phyloP scores from a whole-genome alignment of 2,329 filamentous ascomycete species.

The Trichoderma arundinaceum region DNA sequence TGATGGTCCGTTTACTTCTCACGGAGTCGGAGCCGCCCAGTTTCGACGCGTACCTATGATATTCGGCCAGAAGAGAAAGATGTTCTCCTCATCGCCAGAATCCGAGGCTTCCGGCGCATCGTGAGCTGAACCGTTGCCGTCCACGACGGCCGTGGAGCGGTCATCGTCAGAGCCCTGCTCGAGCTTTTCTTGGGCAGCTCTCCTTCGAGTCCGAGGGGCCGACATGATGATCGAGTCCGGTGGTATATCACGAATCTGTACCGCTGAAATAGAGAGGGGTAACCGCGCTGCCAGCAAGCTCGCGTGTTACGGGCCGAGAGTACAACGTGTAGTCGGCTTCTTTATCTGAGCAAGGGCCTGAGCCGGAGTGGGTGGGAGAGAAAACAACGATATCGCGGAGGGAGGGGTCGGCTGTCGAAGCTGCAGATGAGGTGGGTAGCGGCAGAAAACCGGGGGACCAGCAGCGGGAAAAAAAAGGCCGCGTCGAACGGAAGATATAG shows the following conservation, averaged over 20 bases:
- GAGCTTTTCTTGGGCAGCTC: slow-evolving; percentile 44
- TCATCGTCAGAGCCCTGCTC: slow-evolving; percentile 41
- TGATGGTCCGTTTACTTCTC: background rate
- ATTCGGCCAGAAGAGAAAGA: slow-evolving; percentile 82
- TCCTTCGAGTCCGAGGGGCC: slow-evolving; percentile 48
- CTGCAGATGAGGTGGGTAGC: slow-evolving; percentile 1
- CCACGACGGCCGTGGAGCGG: slow-evolving; percentile 43
- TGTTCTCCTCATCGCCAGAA: slow-evolving; percentile 65
- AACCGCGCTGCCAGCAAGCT: slow-evolving; percentile 15
- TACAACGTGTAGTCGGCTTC: background rate
- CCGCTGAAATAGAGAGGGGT: slow-evolving; percentile 21
- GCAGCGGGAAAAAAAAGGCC: background rate
- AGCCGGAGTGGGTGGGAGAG: background rate
- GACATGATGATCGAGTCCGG: slow-evolving; percentile 43
- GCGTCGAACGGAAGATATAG: slow-evolving; percentile 12
- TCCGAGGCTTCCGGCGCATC: slow-evolving; percentile 45
- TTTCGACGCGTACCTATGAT: slow-evolving; percentile 68
- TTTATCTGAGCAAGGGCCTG: background rate
- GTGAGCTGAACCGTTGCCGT: slow-evolving; percentile 54
- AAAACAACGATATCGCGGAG: background rate
- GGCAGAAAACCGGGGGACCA: background rate
- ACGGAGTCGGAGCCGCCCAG: background rate
- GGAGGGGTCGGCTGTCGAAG: slow-evolving; percentile 13
- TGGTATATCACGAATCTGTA: slow-evolving; percentile 13
- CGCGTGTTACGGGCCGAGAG: slow-evolving; percentile 24